These are phyloP conservation scores for Huntiella abstrusa DNA, from an alignment of 2,329 filamentous ascomycete species.

Conservation along the genomic window DNA sequence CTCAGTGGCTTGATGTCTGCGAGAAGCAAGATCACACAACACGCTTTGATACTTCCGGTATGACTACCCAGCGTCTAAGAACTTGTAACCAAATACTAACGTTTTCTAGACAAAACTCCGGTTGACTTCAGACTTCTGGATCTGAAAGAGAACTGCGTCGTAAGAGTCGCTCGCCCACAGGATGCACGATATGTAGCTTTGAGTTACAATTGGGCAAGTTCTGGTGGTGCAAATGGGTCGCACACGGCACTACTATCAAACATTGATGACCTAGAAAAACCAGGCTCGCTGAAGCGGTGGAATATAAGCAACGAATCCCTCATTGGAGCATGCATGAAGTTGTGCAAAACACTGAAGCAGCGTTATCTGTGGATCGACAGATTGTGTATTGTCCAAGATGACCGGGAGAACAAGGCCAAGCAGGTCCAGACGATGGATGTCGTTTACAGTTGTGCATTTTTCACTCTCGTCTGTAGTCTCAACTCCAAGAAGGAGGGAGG, in stretches of 20 bases:
- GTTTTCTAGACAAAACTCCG: neutral
- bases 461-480: conserved; percentile 21
- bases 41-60: neutral
- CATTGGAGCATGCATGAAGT: conserved; percentile 24
- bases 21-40: neutral
- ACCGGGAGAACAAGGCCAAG: conserved; percentile 19
- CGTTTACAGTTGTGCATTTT: conserved; percentile 24
- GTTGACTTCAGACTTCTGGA: neutral
- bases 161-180: neutral
- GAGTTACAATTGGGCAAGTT: conserved; percentile 23
- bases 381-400: conserved; percentile 26
- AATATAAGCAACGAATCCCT: neutral
- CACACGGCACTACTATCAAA: neutral
- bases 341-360: conserved; percentile 23
- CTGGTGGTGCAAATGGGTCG: conserved; percentile 12
- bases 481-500: neutral
- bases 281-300: neutral
- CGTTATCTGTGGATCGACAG: conserved; percentile 28
- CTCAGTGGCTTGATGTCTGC: conserved; percentile 2
- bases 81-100: neutral
- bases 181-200: conserved; percentile 21
- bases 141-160: neutral
- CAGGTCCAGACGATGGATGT: conserved; percentile 25
- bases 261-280: neutral
- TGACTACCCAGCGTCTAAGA: neutral